A percentile compares a stretch with the other conserved stretches of the same genome.
Evolutionary conservation across 208 protist species (phyloP).

Genomic region (Leishmania braziliensis): DNA sequence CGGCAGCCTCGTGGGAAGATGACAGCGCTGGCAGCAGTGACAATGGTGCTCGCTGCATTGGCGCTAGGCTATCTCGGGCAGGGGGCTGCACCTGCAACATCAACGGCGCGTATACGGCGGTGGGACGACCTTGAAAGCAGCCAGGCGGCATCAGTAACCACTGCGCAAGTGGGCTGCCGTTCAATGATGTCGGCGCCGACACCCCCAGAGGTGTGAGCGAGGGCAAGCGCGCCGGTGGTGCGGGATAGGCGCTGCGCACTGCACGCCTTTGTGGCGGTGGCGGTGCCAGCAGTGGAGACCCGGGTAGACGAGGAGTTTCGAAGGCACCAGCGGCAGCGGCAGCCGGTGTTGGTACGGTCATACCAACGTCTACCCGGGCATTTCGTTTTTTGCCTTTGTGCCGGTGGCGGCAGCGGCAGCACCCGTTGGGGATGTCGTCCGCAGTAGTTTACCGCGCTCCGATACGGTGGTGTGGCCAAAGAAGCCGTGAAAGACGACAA

Average conservation of each 20-base stretch:
- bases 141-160: constrained; percentile 15
- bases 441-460: constrained; percentile 47
- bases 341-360: background rate
- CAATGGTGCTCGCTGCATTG: background rate
- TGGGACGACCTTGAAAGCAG: constrained; percentile 14
- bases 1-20: background rate
- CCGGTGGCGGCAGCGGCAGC: background rate
- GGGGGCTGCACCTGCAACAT: background rate
- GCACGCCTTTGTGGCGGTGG: background rate
- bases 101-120: constrained; percentile 12
- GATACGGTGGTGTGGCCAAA: constrained; percentile 68
- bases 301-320: constrained; percentile 6
- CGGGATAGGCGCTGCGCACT: background rate
- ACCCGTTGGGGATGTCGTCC: constrained; percentile 10
- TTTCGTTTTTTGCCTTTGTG: constrained; percentile 27
- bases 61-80: background rate
- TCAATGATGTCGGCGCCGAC: background rate
- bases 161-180: background rate
- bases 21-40: background rate
- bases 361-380: constrained; percentile 25
- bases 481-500: constrained; percentile 91
- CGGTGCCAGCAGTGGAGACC: background rate
- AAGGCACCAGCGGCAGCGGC: background rate
- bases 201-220: constrained; percentile 9
- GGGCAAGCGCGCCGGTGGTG: background rate